Percentiles rank a stretch among this genome's conserved stretches.
Conservation (phyloP, 768 basidiomycete species). For the Amanita inopinata region DNA sequence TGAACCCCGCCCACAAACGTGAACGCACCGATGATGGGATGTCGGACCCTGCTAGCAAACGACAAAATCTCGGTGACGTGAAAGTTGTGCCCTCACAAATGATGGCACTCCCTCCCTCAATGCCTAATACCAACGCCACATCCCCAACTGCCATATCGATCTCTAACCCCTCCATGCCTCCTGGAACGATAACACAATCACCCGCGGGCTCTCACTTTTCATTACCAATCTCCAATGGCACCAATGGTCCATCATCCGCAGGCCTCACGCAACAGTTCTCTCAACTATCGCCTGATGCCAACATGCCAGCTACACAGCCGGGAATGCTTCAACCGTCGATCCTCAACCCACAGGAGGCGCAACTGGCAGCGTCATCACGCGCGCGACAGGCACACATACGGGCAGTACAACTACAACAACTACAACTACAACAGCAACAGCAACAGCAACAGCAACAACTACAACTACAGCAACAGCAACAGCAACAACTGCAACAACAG, state of each 20-base stretch:
- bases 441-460: too few species aligned
- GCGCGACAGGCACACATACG: constrained; percentile 27
- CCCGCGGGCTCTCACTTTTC: constrained; percentile 20
- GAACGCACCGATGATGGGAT: constrained; percentile 43
- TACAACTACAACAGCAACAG: too few species aligned
- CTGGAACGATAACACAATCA: background rate
- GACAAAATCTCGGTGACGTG: constrained; percentile 60
- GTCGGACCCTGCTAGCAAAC: constrained; percentile 39
- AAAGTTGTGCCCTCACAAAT: constrained; percentile 27
- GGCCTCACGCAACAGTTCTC: constrained; percentile 11
- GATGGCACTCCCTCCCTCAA: constrained; percentile 33
- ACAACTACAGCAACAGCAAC: too few species aligned
- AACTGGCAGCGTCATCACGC: constrained; percentile 23
- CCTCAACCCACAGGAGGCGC: constrained; percentile 23
- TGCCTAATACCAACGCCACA: constrained; percentile 18
- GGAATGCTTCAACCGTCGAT: constrained; percentile 9
- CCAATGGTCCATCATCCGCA: constrained; percentile 7
- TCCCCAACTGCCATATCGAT: constrained; percentile 11
- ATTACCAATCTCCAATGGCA: constrained; percentile 18
- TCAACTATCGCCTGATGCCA: constrained; percentile 14
- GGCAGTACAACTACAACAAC: constrained; percentile 23
- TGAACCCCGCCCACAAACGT: constrained; percentile 34
- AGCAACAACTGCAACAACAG: too few species aligned
- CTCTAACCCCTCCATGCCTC: constrained; percentile 3
- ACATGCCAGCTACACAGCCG: constrained; percentile 10